A percentile compares a stretch with the other conserved stretches of the same genome.
phyloP scores from a whole-genome alignment of 202 grass and related monocot species.

The Setaria italica region DNA sequence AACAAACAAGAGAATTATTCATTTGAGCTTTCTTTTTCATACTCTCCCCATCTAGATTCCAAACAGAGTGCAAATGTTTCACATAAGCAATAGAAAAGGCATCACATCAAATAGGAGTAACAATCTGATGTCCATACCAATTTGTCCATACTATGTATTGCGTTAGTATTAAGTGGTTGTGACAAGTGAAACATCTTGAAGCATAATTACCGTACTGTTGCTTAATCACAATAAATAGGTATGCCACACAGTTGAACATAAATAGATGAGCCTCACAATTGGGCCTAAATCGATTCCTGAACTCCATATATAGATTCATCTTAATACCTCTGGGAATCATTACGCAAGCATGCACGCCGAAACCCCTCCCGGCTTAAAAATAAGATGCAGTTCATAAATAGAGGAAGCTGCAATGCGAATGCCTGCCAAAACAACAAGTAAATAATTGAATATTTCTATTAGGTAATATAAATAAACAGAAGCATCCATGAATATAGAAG shows the following conservation, averaged over 20 bases:
- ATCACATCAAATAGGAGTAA: conserved; percentile 1
- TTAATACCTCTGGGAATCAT: conserved; percentile 69
- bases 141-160: neutral
- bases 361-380: conserved; percentile 98
- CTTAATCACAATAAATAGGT: conserved; percentile 28
- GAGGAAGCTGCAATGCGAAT: conserved; percentile 90
- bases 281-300: neutral
- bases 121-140: neutral
- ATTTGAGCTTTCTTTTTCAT: neutral
- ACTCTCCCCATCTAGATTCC: neutral
- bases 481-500: conserved; percentile 23
- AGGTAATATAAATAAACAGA: conserved; percentile 33
- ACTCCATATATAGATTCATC: neutral
- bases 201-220: conserved; percentile 20
- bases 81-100: neutral
- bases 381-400: conserved; percentile 89
- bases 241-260: neutral
- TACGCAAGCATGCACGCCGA: conserved; percentile 94
- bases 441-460: conserved; percentile 14
- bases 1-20: conserved; percentile 9
- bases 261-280: conserved; percentile 28
- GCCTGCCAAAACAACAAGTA: conserved; percentile 61
- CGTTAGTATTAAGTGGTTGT: conserved; percentile 19
- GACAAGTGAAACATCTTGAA: neutral
- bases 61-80: neutral